These are phyloP conservation scores for Fusarium pininemorale DNA, from an alignment of 2,329 filamentous ascomycete genomes.

Conservation along the genomic window DNA sequence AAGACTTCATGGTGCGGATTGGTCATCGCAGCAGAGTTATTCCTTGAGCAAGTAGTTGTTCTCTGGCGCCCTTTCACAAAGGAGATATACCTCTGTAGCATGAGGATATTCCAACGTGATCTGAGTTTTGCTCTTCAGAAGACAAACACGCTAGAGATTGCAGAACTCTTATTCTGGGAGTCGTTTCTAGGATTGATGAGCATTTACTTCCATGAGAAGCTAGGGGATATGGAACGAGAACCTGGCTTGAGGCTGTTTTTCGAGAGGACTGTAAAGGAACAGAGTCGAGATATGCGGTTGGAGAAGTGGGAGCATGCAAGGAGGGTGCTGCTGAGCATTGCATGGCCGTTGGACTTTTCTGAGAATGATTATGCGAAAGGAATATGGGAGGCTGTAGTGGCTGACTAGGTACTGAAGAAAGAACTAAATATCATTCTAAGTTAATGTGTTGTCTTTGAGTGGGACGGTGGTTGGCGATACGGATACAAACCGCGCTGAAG, in stretches of 20 bases:
- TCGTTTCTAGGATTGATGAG: not conserved
- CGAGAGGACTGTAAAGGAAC: not conserved
- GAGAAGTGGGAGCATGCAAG: constrained; percentile 1
- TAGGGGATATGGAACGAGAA: not conserved
- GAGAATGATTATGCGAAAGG: not conserved
- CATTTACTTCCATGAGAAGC: not conserved
- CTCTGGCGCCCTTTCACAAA: not conserved
- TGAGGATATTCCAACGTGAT: constrained; percentile 2
- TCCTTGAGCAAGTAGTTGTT: not conserved
- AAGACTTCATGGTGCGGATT: constrained; percentile 7
- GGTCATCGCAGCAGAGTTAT: not conserved
- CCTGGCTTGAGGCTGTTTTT: not conserved
- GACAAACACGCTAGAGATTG: not conserved
- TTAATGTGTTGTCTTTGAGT: not conserved
- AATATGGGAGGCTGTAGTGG: not conserved
- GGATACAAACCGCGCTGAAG: too few species aligned
- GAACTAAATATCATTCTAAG: not conserved
- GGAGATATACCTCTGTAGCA: constrained; percentile 2
- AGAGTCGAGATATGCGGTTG: not conserved
- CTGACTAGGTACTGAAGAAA: not conserved
- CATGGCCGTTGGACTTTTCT: not conserved
- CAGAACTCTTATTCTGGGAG: not conserved
- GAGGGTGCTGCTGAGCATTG: not conserved
- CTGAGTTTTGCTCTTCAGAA: not conserved
- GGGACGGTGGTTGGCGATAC: not conserved